A percentile compares a stretch with the other conserved stretches of the same genome.
These are phyloP conservation scores for Plectranthus barbatus DNA, from an alignment of 257 asterid species.

Conservation along the genomic window DNA sequence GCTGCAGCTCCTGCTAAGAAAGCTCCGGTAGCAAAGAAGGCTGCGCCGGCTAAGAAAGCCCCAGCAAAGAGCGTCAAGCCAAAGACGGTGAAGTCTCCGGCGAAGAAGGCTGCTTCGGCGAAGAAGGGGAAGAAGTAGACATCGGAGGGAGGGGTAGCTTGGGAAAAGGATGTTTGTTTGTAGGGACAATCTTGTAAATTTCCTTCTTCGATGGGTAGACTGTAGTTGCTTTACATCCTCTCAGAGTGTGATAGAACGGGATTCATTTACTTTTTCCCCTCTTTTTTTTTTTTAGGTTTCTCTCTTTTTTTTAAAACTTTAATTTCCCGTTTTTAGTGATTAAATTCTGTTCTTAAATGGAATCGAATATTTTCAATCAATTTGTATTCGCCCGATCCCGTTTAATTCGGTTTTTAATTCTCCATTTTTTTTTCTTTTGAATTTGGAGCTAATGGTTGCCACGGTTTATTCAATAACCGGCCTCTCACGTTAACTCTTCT, in stretches of 20 bases:
- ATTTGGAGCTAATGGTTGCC: too few species aligned
- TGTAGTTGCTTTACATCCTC: not conserved
- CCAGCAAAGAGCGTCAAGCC: conserved; percentile 19
- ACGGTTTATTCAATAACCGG: too few species aligned
- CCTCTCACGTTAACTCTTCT: too few species aligned
- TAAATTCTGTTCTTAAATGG: too few species aligned
- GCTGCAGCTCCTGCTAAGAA: conserved; percentile 28
- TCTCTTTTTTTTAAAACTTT: not conserved
- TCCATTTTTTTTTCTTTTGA: too few species aligned
- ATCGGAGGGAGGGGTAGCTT: conserved; percentile 15
- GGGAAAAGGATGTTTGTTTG: conserved; percentile 18
- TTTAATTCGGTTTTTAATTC: too few species aligned
- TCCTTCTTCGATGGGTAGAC: conserved; percentile 18
- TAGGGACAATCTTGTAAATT: conserved; percentile 47
- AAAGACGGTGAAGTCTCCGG: conserved; percentile 8
- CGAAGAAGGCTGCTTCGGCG: conserved; percentile 10
- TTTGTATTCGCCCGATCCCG: not conserved
- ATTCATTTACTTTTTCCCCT: conserved; percentile 7
- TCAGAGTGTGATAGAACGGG: conserved; percentile 8
- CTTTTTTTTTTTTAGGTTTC: not conserved
- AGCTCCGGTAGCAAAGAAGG: conserved; percentile 28
- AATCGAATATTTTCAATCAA: not conserved
- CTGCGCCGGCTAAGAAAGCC: conserved; percentile 17
- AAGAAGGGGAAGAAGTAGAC: conserved; percentile 41
- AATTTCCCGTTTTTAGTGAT: not conserved